Evolutionary conservation across 1,284 basidiomycete genomes (phyloP).

Genomic region (Apiotrichum porosum): DNA sequence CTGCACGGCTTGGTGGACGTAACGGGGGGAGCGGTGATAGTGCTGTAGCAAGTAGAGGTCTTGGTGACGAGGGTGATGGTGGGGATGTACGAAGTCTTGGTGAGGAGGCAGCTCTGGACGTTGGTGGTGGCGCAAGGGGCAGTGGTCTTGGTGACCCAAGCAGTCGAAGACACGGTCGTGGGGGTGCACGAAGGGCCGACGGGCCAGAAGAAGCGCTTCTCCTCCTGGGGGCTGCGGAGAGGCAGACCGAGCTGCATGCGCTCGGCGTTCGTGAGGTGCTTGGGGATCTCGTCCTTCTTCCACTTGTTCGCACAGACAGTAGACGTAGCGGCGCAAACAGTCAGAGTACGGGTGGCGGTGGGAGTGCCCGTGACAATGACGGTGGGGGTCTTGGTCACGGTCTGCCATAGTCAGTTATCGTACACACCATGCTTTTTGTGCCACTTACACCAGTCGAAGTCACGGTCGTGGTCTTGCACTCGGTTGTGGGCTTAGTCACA

Average conservation of each 20-base stretch:
- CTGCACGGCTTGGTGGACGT: constrained; percentile 1
- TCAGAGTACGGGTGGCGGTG: constrained; percentile 1
- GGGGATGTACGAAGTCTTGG: neutral
- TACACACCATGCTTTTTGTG: too few species aligned
- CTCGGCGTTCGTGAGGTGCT: constrained; percentile 5
- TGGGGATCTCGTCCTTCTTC: constrained; percentile 9
- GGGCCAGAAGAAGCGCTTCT: neutral
- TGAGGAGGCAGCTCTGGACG: constrained; percentile 2
- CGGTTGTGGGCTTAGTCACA: neutral
- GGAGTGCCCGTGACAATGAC: neutral
- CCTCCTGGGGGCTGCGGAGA: constrained; percentile 1
- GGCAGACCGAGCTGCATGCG: constrained; percentile 6
- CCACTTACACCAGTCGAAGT: neutral
- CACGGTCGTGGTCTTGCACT: neutral
- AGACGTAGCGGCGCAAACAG: neutral
- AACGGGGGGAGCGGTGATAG: constrained; percentile 3
- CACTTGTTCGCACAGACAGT: constrained; percentile 7
- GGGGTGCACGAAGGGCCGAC: constrained; percentile 6
- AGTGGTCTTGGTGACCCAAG: constrained; percentile 5
- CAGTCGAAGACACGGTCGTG: constrained; percentile 1
- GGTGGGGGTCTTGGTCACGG: constrained; percentile 2
- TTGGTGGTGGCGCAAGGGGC: neutral
- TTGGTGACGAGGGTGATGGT: neutral
- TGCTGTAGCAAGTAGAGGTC: neutral
- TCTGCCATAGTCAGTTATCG: neutral